A percentile compares a stretch with the other conserved stretches of the same genome.
phyloP scores from a whole-genome alignment of 768 basidiomycete species.

The Psilocybe tampanensis region DNA sequence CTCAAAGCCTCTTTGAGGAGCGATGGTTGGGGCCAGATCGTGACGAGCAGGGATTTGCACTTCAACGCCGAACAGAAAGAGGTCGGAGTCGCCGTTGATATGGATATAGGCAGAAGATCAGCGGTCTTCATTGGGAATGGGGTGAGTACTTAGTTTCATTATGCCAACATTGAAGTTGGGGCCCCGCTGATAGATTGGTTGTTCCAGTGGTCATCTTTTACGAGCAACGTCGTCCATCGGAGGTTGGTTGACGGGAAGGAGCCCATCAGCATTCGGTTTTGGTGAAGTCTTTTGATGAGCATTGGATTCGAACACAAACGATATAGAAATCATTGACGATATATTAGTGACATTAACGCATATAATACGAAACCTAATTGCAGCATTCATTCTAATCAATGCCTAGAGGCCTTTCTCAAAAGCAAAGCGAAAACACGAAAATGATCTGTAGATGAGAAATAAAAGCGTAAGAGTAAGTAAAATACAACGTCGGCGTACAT shows the following conservation, averaged over 20 bases:
- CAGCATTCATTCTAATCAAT: background rate
- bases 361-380: background rate
- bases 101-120: constrained; percentile 52
- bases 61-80: constrained; percentile 47
- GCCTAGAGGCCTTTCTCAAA: no score
- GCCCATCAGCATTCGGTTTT: constrained; percentile 47
- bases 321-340: constrained; percentile 1
- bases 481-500: background rate
- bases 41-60: constrained; percentile 46
- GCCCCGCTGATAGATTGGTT: background rate
- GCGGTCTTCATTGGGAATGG: constrained; percentile 60
- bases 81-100: constrained; percentile 53
- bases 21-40: constrained; percentile 47
- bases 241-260: constrained; percentile 46
- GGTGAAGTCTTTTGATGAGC: constrained; percentile 15
- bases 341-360: background rate
- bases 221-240: constrained; percentile 50
- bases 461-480: background rate
- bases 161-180: background rate
- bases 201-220: constrained; percentile 52
- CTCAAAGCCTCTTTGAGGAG: constrained; percentile 38
- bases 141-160: constrained; percentile 34
- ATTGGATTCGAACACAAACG: constrained; percentile 1
- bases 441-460: no score
- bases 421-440: no score